phyloP scores from a whole-genome alignment of 495 filamentous ascomycete genomes.

The Annulohypoxylon nitens region DNA sequence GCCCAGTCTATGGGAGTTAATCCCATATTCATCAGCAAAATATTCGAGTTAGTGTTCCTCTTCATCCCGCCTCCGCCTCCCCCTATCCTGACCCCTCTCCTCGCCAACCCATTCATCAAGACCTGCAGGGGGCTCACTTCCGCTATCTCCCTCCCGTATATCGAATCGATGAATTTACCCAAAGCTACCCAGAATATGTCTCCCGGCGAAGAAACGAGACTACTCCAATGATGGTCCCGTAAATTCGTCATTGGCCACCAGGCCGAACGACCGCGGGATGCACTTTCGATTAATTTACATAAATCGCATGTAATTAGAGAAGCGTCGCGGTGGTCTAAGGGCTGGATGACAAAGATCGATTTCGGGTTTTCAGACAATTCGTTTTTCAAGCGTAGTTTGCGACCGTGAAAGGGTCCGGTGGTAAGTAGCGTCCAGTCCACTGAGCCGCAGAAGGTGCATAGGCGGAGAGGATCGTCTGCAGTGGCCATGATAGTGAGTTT shows the following conservation, averaged over 20 bases:
- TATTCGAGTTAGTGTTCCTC: slow-evolving; percentile 17
- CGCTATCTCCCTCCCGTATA: no score
- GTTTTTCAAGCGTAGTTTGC: slow-evolving; percentile 16
- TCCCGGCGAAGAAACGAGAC: no score
- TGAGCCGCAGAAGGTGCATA: slow-evolving; percentile 36
- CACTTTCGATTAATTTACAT: not conserved
- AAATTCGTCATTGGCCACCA: slow-evolving; percentile 23
- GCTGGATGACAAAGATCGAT: no score
- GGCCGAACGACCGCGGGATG: not conserved
- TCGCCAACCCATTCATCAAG: not conserved
- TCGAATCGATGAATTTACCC: no score
- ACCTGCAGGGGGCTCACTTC: no score
- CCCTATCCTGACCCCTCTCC: not conserved
- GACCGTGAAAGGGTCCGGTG: slow-evolving; percentile 26
- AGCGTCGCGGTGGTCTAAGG: not conserved
- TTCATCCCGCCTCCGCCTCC: not conserved
- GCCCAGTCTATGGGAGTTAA: slow-evolving; percentile 16
- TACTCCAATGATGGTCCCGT: not conserved
- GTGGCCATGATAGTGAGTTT: not conserved
- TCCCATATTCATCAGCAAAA: slow-evolving; percentile 3
- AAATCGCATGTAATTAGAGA: slow-evolving; percentile 12
- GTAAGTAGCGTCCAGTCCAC: slow-evolving; percentile 29
- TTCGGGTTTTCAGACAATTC: not conserved
- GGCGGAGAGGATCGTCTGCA: slow-evolving; percentile 6
- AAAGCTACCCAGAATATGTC: no score